These are phyloP conservation scores for Phaeotremella skinneri DNA, from an alignment of 768 basidiomycete species.

Conservation along the genomic window DNA sequence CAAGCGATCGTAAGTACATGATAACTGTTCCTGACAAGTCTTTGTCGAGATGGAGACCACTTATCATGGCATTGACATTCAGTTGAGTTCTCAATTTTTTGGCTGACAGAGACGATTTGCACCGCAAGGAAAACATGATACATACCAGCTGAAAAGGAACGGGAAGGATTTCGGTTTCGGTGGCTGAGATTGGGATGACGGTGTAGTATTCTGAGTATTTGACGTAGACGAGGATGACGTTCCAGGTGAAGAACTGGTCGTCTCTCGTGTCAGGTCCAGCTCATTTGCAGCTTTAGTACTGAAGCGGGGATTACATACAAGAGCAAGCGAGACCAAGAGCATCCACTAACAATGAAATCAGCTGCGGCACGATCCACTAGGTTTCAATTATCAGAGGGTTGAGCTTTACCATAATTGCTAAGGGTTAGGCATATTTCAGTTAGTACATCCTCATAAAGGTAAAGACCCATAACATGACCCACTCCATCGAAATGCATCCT, in stretches of 20 bases:
- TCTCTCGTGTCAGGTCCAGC: neutral
- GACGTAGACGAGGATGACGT: conserved; percentile 23
- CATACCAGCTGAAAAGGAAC: conserved; percentile 30
- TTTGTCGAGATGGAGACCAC: conserved; percentile 23
- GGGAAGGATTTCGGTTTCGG: conserved; percentile 26
- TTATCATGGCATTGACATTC: conserved; percentile 18
- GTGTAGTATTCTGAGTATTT: conserved; percentile 43
- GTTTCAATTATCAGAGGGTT: too few relatives aligned
- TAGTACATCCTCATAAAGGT: too few relatives aligned
- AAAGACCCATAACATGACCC: conserved; percentile 8
- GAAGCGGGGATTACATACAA: conserved; percentile 3
- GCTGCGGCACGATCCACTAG: neutral
- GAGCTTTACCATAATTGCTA: too few relatives aligned
- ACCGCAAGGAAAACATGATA: neutral
- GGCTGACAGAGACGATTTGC: neutral
- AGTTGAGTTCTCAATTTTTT: too few relatives aligned
- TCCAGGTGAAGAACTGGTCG: conserved; percentile 27
- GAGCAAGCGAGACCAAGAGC: conserved; percentile 8
- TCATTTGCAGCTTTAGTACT: too few relatives aligned
- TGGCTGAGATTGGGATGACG: conserved; percentile 24
- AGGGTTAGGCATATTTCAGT: too few relatives aligned
- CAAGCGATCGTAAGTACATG: conserved; percentile 27
- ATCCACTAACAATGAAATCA: conserved; percentile 11
- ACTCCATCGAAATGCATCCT: conserved; percentile 34
- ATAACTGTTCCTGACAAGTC: conserved; percentile 23